Percentiles rank a stretch among this genome's conserved stretches.
Evolutionary conservation across 768 basidiomycete genomes (phyloP).

Genomic region (Cystoderma amianthinum): DNA sequence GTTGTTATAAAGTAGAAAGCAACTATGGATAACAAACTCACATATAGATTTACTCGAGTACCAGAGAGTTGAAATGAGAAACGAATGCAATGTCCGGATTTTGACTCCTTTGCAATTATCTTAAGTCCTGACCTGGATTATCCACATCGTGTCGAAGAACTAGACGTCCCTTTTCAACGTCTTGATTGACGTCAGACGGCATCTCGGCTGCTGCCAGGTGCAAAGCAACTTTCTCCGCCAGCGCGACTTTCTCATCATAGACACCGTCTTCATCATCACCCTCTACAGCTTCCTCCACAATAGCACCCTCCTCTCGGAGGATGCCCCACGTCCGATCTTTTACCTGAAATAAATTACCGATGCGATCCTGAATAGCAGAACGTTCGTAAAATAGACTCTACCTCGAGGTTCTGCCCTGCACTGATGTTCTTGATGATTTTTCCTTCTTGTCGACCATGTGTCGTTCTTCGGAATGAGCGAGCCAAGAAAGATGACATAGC

Average conservation of each 20-base stretch:
- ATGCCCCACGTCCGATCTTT: constrained; percentile 52
- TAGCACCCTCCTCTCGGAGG: constrained; percentile 55
- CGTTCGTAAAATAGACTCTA: constrained; percentile 14
- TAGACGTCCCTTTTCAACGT: neutral
- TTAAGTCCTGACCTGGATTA: neutral
- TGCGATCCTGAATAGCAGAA: neutral
- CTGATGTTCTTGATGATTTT: constrained; percentile 75
- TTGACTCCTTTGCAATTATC: neutral
- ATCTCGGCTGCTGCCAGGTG: constrained; percentile 10
- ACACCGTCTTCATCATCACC: constrained; percentile 28
- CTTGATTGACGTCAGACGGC: neutral
- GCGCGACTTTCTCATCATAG: constrained; percentile 39
- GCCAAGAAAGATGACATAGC: constrained; percentile 71
- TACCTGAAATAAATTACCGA: constrained; percentile 26
- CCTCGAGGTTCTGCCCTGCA: constrained; percentile 74
- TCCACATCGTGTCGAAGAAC: neutral
- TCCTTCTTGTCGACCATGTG: constrained; percentile 66
- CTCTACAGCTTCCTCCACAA: constrained; percentile 49
- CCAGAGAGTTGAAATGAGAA: neutral
- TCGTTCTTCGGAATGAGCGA: constrained; percentile 68
- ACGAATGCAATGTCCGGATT: no score
- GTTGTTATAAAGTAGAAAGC: no score
- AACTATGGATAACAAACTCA: no score
- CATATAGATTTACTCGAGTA: no score
- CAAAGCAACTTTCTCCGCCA: constrained; percentile 30